Evolutionary conservation across 2,329 filamentous ascomycete genomes (phyloP).

Genomic region (Teratosphaeria destructans): DNA sequence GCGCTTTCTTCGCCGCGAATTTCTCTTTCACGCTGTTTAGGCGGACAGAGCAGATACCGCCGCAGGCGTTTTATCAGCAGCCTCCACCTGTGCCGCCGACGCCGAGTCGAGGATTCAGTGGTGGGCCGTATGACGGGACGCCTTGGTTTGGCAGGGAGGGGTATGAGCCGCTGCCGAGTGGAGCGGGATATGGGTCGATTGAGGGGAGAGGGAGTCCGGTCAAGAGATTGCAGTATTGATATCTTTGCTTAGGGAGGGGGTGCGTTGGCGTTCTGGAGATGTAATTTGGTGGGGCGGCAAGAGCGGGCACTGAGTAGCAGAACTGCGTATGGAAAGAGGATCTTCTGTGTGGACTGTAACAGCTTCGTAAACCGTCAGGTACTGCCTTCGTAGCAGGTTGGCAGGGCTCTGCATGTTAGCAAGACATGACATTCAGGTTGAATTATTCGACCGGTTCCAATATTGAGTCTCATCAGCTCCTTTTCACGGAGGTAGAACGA

Average conservation of each 20-base stretch:
- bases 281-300: background rate
- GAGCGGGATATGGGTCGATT: slow-evolving; percentile 16
- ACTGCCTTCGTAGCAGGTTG: too few species aligned
- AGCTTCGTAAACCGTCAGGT: too few species aligned
- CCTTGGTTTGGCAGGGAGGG: slow-evolving; percentile 19
- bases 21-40: slow-evolving; percentile 38
- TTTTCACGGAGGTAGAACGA: too few species aligned
- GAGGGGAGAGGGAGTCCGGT: slow-evolving; percentile 25
- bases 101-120: slow-evolving; percentile 24
- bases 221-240: slow-evolving; percentile 18
- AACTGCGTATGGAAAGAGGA: too few species aligned
- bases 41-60: background rate
- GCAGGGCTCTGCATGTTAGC: too few species aligned
- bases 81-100: slow-evolving; percentile 21
- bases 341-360: too few species aligned
- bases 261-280: background rate
- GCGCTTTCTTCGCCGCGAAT: slow-evolving; percentile 47
- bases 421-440: too few species aligned
- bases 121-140: slow-evolving; percentile 18
- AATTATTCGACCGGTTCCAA: too few species aligned
- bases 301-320: too few species aligned
- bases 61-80: slow-evolving; percentile 8
- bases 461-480: too few species aligned
- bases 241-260: background rate
- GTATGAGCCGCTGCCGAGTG: slow-evolving; percentile 24